These are phyloP conservation scores for Lentithecium fluviatile DNA, from an alignment of 495 filamentous ascomycete genomes.

Conservation along the genomic window DNA sequence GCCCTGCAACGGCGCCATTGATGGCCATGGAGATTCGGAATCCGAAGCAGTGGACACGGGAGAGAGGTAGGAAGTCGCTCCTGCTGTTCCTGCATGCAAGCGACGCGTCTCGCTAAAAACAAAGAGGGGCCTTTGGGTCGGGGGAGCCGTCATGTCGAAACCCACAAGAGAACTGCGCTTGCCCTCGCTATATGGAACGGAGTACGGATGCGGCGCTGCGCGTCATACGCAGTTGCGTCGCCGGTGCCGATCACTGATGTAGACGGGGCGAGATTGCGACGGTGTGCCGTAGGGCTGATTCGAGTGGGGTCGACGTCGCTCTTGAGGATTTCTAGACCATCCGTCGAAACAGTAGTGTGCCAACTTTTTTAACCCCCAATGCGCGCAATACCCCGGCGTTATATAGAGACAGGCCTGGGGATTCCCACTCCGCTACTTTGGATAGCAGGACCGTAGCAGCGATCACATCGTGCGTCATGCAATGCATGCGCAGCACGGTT, in stretches of 20 bases:
- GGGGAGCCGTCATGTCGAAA: background rate
- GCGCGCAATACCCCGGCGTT: too few relatives aligned
- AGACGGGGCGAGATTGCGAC: background rate
- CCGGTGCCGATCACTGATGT: background rate
- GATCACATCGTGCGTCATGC: constrained; percentile 13
- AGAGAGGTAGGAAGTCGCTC: constrained; percentile 5
- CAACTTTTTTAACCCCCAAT: too few relatives aligned
- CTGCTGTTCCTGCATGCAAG: background rate
- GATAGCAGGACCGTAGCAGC: too few relatives aligned
- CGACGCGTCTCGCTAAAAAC: background rate
- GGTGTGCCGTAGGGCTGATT: too few relatives aligned
- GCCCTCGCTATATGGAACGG: background rate
- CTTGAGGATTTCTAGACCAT: too few relatives aligned
- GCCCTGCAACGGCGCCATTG: constrained; percentile 12
- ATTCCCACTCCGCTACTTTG: too few relatives aligned
- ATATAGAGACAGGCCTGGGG: too few relatives aligned
- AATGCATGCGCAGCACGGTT: background rate
- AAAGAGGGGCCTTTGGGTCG: constrained; percentile 12
- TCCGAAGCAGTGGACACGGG: constrained; percentile 3
- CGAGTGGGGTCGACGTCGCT: too few relatives aligned
- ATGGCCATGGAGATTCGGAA: constrained; percentile 12
- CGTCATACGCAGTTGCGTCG: too few relatives aligned
- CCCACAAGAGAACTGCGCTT: background rate
- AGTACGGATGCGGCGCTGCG: background rate
- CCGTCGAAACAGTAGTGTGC: too few relatives aligned